A percentile compares a stretch with the other conserved stretches of the same genome.
phyloP scores from a whole-genome alignment of 176 grass and related monocot species.

The Bolboschoenus planiculmis region DNA sequence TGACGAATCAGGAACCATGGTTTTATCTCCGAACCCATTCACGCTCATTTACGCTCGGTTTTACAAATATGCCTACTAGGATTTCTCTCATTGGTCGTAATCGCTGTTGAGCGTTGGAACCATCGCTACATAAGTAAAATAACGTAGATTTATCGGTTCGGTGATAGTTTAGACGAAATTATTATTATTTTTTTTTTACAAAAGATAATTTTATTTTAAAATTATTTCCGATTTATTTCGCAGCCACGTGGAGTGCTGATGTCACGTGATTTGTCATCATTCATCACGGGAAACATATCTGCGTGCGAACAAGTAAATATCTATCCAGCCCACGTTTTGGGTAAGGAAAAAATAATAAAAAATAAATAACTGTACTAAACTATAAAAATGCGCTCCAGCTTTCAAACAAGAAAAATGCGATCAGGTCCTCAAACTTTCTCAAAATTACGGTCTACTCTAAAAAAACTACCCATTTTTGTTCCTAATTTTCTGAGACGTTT shows the following conservation, averaged over 20 bases:
- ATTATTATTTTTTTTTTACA: no score
- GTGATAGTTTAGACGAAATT: background rate
- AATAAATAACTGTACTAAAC: background rate
- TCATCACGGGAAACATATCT: constrained; percentile 8
- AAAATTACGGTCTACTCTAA: background rate
- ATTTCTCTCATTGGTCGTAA: background rate
- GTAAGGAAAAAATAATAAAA: background rate
- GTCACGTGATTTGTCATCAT: background rate
- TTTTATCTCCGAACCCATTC: background rate
- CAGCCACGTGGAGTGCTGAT: background rate
- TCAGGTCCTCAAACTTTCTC: background rate
- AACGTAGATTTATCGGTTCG: background rate
- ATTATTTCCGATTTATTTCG: no score
- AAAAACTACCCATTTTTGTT: background rate
- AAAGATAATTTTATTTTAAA: no score
- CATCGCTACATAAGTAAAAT: background rate
- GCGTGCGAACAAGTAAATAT: background rate
- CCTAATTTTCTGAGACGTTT: background rate
- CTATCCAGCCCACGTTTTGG: background rate
- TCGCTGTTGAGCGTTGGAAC: background rate
- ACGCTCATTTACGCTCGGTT: background rate
- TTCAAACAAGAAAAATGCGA: background rate
- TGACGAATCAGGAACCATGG: background rate
- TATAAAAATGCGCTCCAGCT: background rate
- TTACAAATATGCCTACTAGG: background rate